Conservation (phyloP, 257 asterid species). For the Nicotiana undulata region DNA sequence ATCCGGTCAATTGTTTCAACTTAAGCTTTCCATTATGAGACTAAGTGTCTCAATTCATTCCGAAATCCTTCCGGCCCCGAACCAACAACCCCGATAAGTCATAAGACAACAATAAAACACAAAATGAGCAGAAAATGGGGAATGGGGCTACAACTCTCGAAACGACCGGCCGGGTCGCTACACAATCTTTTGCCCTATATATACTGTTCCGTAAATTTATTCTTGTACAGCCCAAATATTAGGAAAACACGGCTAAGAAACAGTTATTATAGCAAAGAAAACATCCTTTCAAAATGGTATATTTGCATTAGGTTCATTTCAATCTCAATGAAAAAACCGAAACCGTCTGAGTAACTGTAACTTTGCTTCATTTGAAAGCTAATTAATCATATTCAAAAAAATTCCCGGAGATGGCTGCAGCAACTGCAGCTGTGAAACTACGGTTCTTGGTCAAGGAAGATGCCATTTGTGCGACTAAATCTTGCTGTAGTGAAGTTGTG, state of each 20-base stretch:
- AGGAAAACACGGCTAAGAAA: too few relatives aligned
- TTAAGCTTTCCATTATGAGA: too few relatives aligned
- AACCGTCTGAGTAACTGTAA: neutral
- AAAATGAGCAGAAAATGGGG: too few relatives aligned
- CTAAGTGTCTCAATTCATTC: too few relatives aligned
- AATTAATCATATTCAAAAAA: neutral
- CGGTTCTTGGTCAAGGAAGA: conserved; percentile 51
- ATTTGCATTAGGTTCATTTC: neutral
- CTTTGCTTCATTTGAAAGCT: neutral
- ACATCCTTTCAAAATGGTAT: neutral
- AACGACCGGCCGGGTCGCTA: too few relatives aligned
- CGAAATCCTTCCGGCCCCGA: too few relatives aligned
- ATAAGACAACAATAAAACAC: too few relatives aligned
- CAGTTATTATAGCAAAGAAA: neutral
- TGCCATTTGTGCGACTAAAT: conserved; percentile 56
- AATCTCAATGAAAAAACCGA: neutral
- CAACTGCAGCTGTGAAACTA: conserved; percentile 63
- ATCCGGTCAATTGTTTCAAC: too few relatives aligned
- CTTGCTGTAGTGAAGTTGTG: conserved; percentile 22
- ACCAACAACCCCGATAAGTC: too few relatives aligned
- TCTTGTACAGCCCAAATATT: neutral
- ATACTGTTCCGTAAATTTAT: neutral
- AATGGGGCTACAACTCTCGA: too few relatives aligned
- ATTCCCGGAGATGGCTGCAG: conserved; percentile 52
- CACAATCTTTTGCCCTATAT: too few relatives aligned